phyloP scores from a whole-genome alignment of 768 basidiomycete species.

The Flagelloscypha sp. region DNA sequence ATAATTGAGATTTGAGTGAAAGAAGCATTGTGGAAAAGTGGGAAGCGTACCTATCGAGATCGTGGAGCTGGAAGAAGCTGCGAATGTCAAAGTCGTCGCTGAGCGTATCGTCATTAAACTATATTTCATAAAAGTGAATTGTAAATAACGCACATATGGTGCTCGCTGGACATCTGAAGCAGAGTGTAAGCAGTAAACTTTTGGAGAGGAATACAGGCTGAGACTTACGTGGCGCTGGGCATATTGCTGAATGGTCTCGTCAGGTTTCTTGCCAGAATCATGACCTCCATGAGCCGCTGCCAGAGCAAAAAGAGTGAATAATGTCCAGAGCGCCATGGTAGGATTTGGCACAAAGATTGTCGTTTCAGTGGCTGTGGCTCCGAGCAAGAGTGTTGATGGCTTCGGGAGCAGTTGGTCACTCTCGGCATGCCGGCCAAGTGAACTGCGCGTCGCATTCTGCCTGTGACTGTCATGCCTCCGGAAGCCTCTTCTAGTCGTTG shows the following conservation, averaged over 20 bases:
- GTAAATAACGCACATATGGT: conserved; percentile 58
- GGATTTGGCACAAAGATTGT: too few species aligned
- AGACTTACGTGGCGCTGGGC: conserved; percentile 82
- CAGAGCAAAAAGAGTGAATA: conserved; percentile 21
- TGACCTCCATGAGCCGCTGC: conserved; percentile 58
- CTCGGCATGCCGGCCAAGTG: too few species aligned
- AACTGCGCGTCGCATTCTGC: too few species aligned
- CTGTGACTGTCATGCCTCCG: too few species aligned
- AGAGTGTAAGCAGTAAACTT: conserved; percentile 12
- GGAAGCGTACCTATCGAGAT: conserved; percentile 67
- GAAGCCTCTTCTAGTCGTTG: too few species aligned
- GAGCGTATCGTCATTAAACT: not conserved
- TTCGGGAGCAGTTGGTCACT: too few species aligned
- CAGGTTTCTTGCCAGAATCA: conserved; percentile 36
- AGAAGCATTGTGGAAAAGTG: not conserved
- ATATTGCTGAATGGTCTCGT: conserved; percentile 73
- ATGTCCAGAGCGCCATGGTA: too few species aligned
- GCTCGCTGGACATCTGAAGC: conserved; percentile 77
- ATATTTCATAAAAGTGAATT: conserved; percentile 1
- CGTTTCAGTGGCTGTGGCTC: too few species aligned
- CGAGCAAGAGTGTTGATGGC: too few species aligned
- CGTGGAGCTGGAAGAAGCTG: conserved; percentile 94
- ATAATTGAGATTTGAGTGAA: not conserved
- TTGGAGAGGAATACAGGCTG: conserved; percentile 6
- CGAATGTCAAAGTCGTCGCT: conserved; percentile 77